Evolutionary conservation across 129 eudicot species (phyloP), one percentile per base, ranked within the genome.

Genomic region (Silybum marianum): DNA sequence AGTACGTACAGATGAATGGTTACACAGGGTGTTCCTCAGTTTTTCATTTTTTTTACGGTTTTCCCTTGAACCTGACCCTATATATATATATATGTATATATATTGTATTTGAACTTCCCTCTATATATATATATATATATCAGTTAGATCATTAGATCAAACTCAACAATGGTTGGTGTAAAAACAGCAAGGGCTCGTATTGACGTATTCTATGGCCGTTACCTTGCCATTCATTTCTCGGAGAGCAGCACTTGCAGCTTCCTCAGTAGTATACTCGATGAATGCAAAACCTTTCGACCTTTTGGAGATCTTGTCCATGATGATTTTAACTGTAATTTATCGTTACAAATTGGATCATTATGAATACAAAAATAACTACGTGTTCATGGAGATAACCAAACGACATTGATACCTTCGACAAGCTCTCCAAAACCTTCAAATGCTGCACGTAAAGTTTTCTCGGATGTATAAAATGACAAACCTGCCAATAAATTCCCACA

Each of bases 211-310:
- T 40, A 65, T 38, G 72, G 46, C 76, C 22, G 46, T 80, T 86
- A 95, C 99, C 93, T 95, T 92, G 68, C 99, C 99, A 78, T 95
- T 95, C 99, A 95, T 95, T 82, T 95, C 97, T 71, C 79, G 85
- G 28, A 95, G 98, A 81, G 99, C 99, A 28, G 87, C 79, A 67
- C 83, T 76, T 26, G 99, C 99, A 73, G 99, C 97, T 84, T 93
- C 97, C 88, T 90, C 95, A 12, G 90, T 92, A 58, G 97, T 92
- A 84, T 95, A 95, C 90, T 92, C 99, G 7, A 95, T 82, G 82
- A 95, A 95, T 2, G 97, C 99, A 77, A 89, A 95, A 69, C 99
- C 99, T 83, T 88, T 95, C 9, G 99, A 95, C 83, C 99, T 92
- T 84, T 92, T 95, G 9, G 99, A 95, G 60, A 95, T 95, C 86